These are phyloP conservation scores for Theobroma cacao DNA, from an alignment of 345 rosid species.

Conservation along the genomic window DNA sequence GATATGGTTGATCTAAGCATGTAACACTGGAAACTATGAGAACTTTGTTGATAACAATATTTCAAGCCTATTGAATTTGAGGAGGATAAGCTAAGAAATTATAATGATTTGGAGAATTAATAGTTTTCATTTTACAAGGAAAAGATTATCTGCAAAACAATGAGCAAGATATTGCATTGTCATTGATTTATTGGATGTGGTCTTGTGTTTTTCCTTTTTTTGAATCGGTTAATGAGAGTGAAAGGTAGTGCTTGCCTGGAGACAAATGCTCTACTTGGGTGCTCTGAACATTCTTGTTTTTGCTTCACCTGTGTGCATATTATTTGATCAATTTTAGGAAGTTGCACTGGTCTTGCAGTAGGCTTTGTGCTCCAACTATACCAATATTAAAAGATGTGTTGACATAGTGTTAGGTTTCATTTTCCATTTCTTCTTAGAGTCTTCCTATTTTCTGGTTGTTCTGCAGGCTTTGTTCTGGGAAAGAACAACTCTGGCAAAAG, in stretches of 20 bases:
- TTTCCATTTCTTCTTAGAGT: background rate
- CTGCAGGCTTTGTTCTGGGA: slow-evolving; percentile 71
- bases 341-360: background rate
- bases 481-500: slow-evolving; percentile 51
- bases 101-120: background rate
- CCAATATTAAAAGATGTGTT: background rate
- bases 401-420: background rate
- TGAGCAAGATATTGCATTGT: background rate
- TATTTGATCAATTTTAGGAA: background rate
- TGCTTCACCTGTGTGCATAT: background rate
- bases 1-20: background rate
- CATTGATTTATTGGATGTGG: background rate
- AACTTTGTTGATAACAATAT: background rate
- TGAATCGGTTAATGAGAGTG: background rate
- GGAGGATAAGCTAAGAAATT: background rate
- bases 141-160: background rate
- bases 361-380: background rate
- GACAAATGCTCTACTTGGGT: background rate
- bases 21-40: background rate
- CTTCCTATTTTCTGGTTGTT: slow-evolving; percentile 2
- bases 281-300: background rate
- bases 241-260: background rate
- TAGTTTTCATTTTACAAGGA: background rate
- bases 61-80: background rate
- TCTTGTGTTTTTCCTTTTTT: background rate